These are phyloP conservation scores for Schoenoplectus triqueter DNA, from an alignment of 202 grass and related monocot species.

Conservation along the genomic window DNA sequence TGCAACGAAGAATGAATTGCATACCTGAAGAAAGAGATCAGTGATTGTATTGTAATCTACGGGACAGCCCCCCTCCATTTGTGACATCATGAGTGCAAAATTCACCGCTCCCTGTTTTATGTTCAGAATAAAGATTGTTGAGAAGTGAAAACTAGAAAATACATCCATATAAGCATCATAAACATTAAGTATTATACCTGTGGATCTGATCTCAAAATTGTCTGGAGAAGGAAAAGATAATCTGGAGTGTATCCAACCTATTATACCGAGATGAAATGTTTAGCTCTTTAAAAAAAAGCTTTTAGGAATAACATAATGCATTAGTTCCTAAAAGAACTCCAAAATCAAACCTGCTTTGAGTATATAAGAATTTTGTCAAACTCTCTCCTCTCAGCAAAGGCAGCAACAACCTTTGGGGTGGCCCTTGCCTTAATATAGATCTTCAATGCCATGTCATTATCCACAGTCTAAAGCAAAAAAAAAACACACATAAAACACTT, in stretches of 20 bases:
- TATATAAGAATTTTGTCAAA: constrained; percentile 98
- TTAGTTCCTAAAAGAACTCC: constrained; percentile 15
- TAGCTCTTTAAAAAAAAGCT: neutral
- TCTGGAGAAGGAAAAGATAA: constrained; percentile 97
- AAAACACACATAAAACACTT: neutral
- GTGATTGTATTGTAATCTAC: constrained; percentile 92
- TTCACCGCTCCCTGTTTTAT: constrained; percentile 36
- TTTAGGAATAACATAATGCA: constrained; percentile 23
- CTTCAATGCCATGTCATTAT: constrained; percentile 93
- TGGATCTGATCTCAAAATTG: constrained; percentile 87
- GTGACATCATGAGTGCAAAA: constrained; percentile 57
- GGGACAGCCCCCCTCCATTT: constrained; percentile 94
- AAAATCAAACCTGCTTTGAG: constrained; percentile 77
- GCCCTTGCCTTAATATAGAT: constrained; percentile 97
- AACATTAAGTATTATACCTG: constrained; percentile 76
- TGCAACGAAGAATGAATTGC: constrained; percentile 26
- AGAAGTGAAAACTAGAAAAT: neutral
- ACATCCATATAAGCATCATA: constrained; percentile 51
- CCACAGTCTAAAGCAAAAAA: constrained; percentile 67
- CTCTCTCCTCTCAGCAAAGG: constrained; percentile 97
- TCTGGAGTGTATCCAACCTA: constrained; percentile 94
- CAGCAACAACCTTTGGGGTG: constrained; percentile 97
- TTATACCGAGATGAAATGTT: constrained; percentile 34
- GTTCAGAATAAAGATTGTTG: constrained; percentile 9
- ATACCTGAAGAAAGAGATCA: constrained; percentile 94